phyloP scores from a whole-genome alignment of 306 rosid genomes.

The Alnus rubra region DNA sequence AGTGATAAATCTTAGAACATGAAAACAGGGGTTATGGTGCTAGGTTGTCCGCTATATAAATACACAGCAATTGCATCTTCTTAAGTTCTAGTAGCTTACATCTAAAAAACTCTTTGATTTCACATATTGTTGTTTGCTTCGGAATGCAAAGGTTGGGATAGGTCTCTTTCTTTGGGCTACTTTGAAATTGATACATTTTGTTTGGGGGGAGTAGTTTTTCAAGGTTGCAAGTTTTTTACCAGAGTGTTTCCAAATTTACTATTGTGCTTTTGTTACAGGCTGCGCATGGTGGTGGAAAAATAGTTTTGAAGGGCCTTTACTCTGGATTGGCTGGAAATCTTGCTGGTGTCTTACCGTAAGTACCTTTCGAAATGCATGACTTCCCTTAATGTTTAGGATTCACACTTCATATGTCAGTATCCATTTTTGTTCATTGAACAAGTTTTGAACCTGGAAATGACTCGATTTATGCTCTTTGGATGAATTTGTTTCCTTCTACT shows the following conservation, averaged over 20 bases:
- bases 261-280: conserved; percentile 51
- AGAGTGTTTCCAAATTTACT: conserved; percentile 14
- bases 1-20: neutral
- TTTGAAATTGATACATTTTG: neutral
- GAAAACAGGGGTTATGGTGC: neutral
- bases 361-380: conserved; percentile 35
- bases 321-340: conserved; percentile 96
- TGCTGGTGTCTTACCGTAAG: conserved; percentile 97
- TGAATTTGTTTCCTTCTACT: neutral
- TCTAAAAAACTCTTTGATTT: neutral
- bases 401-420: neutral
- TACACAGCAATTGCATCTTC: neutral
- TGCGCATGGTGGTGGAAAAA: conserved; percentile 83
- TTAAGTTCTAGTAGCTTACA: neutral
- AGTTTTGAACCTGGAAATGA: conserved; percentile 3
- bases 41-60: neutral
- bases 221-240: neutral
- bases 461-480: neutral
- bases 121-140: neutral
- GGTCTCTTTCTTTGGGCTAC: neutral
- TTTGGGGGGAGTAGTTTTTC: neutral
- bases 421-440: conserved; percentile 16
- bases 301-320: conserved; percentile 78
- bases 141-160: neutral
- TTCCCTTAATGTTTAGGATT: conserved; percentile 26